Base-by-base conservation (phyloP, 176 grass and related monocot genomes). In the Triticum aestivum region DNA sequence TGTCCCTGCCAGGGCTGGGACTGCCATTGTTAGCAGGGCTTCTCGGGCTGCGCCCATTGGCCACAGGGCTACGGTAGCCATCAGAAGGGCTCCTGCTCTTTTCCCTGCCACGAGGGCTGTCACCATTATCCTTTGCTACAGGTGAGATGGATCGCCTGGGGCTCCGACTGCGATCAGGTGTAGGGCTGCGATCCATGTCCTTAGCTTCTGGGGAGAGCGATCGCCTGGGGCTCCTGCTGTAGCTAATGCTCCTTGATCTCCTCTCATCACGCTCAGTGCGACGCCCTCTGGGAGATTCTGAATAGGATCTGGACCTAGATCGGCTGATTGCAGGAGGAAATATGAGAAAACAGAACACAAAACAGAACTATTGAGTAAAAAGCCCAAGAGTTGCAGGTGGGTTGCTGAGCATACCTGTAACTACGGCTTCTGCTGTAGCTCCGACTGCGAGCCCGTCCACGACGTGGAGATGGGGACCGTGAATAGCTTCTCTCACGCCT, bases 401-500 rank as follows among this genome's bases (percentile, higher is more conserved):
- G 85, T 5, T 1, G 23, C 29, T 73, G 15, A 69, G 30, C 3
- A 18, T 83, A 98, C 96, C 96, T 98, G 78, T 96, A 92, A 76
- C 96, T 86, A 0, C 47, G 9, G 79, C 89, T 99, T 79, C 92
- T 85, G 87, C 97, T 99, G 73, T 94, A 94, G 80, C 97, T 99
- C 30, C 82, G 82, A 79, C 92, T 91, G 14, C 92, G 90, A 21
- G 78, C 83, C 5, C 86, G 89, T 45, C 90, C 90, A 26, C 94
- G 92, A 9, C 90, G 92, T 61, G 96, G 96, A 61, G 90, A 88
- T 51, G 92, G 86, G 4, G 97, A 99, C 0, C 90, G 69, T 38
- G 97, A 99, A 88, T 91, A 89, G 84, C 94, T 99, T 71, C 92
- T 91, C 11, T 92, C 97, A 14, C 83, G 88, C 37, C 93, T 95